These are phyloP conservation scores for Byssoonygena ceratinophila DNA, from an alignment of 2,329 filamentous ascomycete species.

Conservation along the genomic window DNA sequence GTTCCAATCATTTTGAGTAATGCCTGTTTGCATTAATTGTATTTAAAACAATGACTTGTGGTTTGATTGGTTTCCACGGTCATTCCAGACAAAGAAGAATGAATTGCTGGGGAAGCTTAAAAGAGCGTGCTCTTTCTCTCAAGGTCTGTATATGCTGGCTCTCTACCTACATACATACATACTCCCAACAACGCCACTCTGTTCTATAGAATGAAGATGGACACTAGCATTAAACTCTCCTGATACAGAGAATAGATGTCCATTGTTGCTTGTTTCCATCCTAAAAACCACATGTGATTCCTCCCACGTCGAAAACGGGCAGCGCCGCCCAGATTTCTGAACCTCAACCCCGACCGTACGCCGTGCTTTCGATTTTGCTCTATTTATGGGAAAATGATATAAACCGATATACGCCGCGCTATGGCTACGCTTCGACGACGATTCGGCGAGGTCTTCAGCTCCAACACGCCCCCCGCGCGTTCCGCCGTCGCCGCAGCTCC, in stretches of 20 bases:
- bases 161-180: no score
- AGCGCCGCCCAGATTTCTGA: background rate
- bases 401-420: background rate
- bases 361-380: background rate
- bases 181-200: background rate
- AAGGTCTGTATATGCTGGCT: no score
- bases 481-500: background rate
- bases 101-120: no score
- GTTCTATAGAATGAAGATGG: background rate
- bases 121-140: no score
- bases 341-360: background rate
- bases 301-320: background rate
- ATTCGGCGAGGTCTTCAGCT: conserved; percentile 28
- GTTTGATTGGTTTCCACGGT: background rate
- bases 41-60: background rate
- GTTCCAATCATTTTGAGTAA: background rate
- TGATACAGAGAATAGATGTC: background rate
- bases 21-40: background rate
- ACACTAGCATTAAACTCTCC: background rate
- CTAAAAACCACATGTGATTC: background rate
- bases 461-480: background rate
- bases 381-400: background rate
- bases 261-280: background rate
- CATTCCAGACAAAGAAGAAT: no score
- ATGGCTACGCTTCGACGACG: conserved; percentile 37